phyloP scores from a whole-genome alignment of 2,329 filamentous ascomycete genomes.

The Colletotrichum theobromicola region DNA sequence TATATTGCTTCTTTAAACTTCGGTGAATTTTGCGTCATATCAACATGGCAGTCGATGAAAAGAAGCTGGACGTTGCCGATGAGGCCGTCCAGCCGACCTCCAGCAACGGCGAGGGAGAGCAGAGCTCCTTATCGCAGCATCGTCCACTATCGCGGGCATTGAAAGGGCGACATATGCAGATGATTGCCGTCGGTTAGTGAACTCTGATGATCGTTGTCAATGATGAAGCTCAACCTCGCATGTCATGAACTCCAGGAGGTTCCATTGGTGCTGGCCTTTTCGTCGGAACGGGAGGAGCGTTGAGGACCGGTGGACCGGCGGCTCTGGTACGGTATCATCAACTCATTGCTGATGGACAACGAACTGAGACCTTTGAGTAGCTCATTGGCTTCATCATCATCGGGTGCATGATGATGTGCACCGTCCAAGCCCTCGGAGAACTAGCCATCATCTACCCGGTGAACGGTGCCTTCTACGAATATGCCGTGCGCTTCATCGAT shows the following conservation, averaged over 20 bases:
- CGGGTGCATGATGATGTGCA: constrained; percentile 56
- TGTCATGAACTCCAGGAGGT: not conserved
- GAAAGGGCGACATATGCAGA: constrained; percentile 55
- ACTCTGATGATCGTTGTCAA: not conserved
- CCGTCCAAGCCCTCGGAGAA: constrained; percentile 65
- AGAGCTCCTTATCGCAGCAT: not conserved
- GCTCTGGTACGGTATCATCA: not conserved
- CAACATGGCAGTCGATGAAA: not conserved
- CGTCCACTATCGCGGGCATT: not conserved
- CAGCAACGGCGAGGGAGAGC: not conserved
- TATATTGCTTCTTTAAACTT: accelerated
- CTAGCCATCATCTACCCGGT: constrained; percentile 64
- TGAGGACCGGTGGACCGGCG: not conserved
- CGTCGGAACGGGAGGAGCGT: not conserved
- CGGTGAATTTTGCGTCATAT: not conserved
- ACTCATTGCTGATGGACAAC: accelerated
- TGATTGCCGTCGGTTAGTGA: constrained; percentile 43
- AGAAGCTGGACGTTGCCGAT: not conserved
- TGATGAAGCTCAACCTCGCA: not conserved
- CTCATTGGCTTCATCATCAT: constrained; percentile 59
- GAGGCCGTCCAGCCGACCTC: not conserved
- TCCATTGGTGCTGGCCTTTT: not conserved
- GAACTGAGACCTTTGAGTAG: accelerated
- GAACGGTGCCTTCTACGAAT: constrained; percentile 65
- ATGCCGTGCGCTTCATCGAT: constrained; percentile 64